A percentile compares a stretch with the other conserved stretches of the same genome.
Conservation (phyloP, 129 eudicot genomes). For the Mikania micrantha region DNA sequence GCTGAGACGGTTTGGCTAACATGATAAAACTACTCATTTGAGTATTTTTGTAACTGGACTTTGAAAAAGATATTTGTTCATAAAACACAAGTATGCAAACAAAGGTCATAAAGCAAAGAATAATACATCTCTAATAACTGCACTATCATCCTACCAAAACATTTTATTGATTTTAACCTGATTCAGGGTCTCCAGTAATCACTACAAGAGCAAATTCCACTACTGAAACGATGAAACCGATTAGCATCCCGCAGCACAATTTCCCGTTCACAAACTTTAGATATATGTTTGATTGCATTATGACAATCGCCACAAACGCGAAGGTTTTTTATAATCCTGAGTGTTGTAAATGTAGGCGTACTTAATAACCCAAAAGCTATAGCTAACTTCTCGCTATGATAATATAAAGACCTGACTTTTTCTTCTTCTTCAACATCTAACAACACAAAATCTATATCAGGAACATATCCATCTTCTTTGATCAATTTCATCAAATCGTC, state of each 20-base stretch:
- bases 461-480: conserved; percentile 31
- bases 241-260: conserved; percentile 52
- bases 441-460: conserved; percentile 14
- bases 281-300: conserved; percentile 39
- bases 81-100: not conserved
- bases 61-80: not conserved
- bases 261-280: conserved; percentile 39
- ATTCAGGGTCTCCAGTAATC: conserved; percentile 40
- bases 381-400: conserved; percentile 56
- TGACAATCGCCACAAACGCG: conserved; percentile 58
- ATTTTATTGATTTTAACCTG: not conserved
- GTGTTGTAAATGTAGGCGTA: conserved; percentile 21
- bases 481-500: conserved; percentile 35
- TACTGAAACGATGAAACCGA: conserved; percentile 40
- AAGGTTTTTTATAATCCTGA: conserved; percentile 37
- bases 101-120: not conserved
- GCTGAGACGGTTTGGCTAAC: no score
- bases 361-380: conserved; percentile 41
- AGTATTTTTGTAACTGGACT: not conserved
- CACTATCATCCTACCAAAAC: not conserved
- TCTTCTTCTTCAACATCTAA: conserved; percentile 45
- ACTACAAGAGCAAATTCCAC: conserved; percentile 47
- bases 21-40: no score
- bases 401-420: conserved; percentile 37
- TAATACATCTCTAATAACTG: not conserved